Conservation (phyloP, 164 flowering plant species). For the Annona cherimola region DNA sequence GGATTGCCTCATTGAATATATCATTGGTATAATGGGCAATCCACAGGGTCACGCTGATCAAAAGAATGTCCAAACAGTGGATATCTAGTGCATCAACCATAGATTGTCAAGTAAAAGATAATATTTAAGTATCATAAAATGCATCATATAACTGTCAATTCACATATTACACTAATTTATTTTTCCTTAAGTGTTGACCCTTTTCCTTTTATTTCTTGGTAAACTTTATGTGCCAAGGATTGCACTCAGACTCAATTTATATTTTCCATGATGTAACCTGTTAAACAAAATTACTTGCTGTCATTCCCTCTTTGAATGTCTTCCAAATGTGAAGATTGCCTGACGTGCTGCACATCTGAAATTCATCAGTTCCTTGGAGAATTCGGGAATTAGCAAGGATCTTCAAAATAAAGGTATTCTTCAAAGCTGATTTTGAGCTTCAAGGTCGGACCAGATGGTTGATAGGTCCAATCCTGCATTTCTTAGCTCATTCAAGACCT, state of each 20-base stretch:
- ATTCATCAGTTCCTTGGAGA: slow-evolving; percentile 12
- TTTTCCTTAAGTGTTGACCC: no score
- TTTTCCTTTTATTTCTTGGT: no score
- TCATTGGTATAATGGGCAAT: neutral
- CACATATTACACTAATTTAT: no score
- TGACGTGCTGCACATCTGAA: neutral
- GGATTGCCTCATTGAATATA: neutral
- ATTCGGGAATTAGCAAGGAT: slow-evolving; percentile 8
- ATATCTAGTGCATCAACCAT: no score
- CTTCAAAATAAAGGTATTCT: slow-evolving; percentile 14
- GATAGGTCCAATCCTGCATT: no score
- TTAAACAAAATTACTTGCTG: neutral
- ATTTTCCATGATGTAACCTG: neutral
- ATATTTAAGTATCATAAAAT: no score
- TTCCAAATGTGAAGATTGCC: neutral
- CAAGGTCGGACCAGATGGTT: no score
- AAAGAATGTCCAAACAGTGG: no score
- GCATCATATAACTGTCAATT: no score
- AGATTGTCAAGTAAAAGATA: no score
- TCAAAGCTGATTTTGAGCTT: neutral
- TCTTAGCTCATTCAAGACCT: neutral
- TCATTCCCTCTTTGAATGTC: neutral
- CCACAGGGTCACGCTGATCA: neutral
- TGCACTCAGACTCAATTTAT: neutral
- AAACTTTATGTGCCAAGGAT: no score